phyloP scores from a whole-genome alignment of 305 asterid species.

The Fraxinus paxiana region DNA sequence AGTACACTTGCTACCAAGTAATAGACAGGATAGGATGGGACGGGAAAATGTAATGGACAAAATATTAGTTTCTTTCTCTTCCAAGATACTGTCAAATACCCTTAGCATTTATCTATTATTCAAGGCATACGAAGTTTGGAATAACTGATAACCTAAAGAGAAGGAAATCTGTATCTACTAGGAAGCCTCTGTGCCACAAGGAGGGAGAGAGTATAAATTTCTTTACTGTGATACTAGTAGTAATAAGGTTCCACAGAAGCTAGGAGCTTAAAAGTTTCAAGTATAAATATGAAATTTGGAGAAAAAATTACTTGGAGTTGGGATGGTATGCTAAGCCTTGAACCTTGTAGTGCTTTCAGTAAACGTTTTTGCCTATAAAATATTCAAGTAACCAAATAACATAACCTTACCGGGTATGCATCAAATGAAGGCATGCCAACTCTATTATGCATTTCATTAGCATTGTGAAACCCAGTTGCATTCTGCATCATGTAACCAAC shows the following conservation, averaged over 20 bases:
- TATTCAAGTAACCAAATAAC: not conserved
- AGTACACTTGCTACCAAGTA: not conserved
- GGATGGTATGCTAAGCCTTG: not conserved
- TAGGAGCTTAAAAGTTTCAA: not conserved
- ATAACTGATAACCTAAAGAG: not conserved
- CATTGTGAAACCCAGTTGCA: constrained; percentile 12
- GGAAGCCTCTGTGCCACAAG: not conserved
- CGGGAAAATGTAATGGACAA: not conserved
- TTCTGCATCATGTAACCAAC: constrained; percentile 24
- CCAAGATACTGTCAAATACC: not conserved
- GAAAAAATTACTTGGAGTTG: not conserved
- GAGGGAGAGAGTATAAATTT: not conserved
- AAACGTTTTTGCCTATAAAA: not conserved
- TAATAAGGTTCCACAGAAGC: not conserved
- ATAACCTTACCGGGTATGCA: constrained; percentile 34
- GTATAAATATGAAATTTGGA: not conserved
- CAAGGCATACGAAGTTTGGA: not conserved
- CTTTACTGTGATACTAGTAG: not conserved
- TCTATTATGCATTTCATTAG: constrained; percentile 20
- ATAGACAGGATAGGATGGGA: not conserved
- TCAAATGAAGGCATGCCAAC: constrained; percentile 27
- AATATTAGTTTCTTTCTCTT: not conserved
- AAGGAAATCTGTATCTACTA: not conserved
- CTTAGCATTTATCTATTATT: not conserved
- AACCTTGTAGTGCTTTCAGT: not conserved